Percentiles rank a stretch among this genome's conserved stretches.
These are phyloP conservation scores for Cladosporium sp. DNA, from an alignment of 2,329 filamentous ascomycete species.

Conservation along the genomic window DNA sequence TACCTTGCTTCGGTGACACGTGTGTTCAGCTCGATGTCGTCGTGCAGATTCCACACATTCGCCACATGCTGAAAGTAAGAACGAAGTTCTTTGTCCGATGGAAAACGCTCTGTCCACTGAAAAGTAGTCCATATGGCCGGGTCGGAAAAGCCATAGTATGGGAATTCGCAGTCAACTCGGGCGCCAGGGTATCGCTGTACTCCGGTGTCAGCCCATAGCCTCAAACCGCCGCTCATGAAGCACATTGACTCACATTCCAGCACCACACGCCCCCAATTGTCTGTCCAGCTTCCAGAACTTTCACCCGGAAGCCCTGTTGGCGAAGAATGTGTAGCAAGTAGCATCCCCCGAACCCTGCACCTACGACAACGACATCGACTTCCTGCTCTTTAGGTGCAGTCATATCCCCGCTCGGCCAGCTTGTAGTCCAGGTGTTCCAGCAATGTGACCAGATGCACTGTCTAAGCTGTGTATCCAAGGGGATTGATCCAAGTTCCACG, in stretches of 20 bases:
- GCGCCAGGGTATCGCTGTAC: slow-evolving; percentile 46
- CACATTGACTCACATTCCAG: neutral
- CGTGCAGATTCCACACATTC: slow-evolving; percentile 56
- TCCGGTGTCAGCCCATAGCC: neutral
- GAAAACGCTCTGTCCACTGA: slow-evolving; percentile 29
- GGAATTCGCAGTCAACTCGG: slow-evolving; percentile 49
- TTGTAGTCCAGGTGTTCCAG: too few species aligned
- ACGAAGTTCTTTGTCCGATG: slow-evolving; percentile 48
- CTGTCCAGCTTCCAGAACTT: slow-evolving; percentile 40
- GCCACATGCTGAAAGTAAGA: slow-evolving; percentile 64
- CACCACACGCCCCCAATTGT: slow-evolving; percentile 43
- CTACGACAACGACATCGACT: slow-evolving; percentile 28
- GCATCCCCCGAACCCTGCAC: slow-evolving; percentile 33
- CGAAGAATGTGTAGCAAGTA: slow-evolving; percentile 30
- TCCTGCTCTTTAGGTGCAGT: too few species aligned
- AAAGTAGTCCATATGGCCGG: neutral
- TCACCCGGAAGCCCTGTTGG: slow-evolving; percentile 35
- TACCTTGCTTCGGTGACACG: slow-evolving; percentile 30
- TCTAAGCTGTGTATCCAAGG: too few species aligned
- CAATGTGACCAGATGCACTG: too few species aligned
- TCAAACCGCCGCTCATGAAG: neutral
- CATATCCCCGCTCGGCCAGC: too few species aligned
- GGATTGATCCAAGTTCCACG: too few species aligned
- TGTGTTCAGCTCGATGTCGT: slow-evolving; percentile 59
- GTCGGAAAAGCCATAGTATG: slow-evolving; percentile 50